Conservation (phyloP, 345 rosid genomes). For the Melastoma malabathricum region DNA sequence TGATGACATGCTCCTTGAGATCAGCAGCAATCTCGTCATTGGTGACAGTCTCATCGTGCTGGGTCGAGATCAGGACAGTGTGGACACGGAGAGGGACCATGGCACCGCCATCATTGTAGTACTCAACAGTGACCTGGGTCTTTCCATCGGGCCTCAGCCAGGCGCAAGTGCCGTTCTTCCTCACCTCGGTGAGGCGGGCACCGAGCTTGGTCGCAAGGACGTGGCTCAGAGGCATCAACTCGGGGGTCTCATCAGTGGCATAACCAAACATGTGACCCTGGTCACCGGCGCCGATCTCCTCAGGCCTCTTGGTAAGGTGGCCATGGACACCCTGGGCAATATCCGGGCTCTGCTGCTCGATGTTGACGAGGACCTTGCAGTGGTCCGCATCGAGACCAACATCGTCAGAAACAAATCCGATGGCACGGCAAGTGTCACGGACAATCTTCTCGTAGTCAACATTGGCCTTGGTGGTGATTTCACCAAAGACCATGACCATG, state of each 20-base stretch:
- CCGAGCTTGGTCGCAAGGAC: conserved; percentile 72
- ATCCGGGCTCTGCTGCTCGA: conserved; percentile 75
- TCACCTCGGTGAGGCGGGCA: conserved; percentile 61
- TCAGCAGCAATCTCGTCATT: conserved; percentile 70
- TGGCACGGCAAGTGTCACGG: conserved; percentile 52
- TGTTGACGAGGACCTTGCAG: conserved; percentile 69
- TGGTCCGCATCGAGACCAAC: conserved; percentile 66
- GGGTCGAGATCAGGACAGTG: conserved; percentile 68
- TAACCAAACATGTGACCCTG: conserved; percentile 78
- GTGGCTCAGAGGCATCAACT: conserved; percentile 63
- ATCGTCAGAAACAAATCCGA: conserved; percentile 56
- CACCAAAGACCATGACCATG: conserved; percentile 82
- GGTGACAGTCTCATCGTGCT: conserved; percentile 67
- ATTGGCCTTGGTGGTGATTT: conserved; percentile 63
- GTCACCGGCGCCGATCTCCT: conserved; percentile 72
- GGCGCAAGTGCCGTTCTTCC: conserved; percentile 59
- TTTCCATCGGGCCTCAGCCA: conserved; percentile 77
- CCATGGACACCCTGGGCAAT: conserved; percentile 75
- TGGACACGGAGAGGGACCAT: conserved; percentile 72
- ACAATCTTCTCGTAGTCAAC: conserved; percentile 70
- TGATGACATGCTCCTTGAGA: conserved; percentile 73
- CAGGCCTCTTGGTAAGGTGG: conserved; percentile 64
- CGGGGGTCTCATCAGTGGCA: conserved; percentile 66
- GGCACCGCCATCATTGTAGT: conserved; percentile 56
- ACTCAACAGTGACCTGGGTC: conserved; percentile 76